These are phyloP conservation scores for Sugiyamaella chiloensis DNA, from an alignment of 805 yeast genomes.

Conservation along the genomic window DNA sequence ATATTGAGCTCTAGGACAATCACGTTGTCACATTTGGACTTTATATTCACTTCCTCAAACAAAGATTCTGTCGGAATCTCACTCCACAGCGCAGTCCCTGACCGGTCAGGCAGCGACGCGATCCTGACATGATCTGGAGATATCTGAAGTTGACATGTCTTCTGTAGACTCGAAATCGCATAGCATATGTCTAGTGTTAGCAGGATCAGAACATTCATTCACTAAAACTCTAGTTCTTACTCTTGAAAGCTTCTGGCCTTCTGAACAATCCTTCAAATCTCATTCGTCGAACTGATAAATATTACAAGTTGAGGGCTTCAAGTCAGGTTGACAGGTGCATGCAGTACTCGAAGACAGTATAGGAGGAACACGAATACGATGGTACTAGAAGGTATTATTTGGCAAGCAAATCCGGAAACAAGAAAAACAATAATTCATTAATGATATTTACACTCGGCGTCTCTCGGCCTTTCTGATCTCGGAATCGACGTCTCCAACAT, in stretches of 20 bases:
- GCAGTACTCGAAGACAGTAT: no score
- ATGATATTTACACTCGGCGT: slow-evolving; percentile 12
- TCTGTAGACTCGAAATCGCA: slow-evolving; percentile 51
- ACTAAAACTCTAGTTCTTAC: slow-evolving; percentile 6
- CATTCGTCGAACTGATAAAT: not conserved
- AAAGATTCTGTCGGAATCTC: slow-evolving; percentile 43
- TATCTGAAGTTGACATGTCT: slow-evolving; percentile 55
- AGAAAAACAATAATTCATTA: no score
- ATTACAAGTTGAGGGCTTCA: not conserved
- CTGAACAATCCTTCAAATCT: slow-evolving; percentile 1
- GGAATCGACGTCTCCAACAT: slow-evolving; percentile 37
- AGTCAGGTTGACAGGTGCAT: no score
- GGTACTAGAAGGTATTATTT: no score
- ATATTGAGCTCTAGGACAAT: slow-evolving; percentile 60
- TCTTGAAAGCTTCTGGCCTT: slow-evolving; percentile 9
- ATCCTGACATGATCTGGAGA: slow-evolving; percentile 48
- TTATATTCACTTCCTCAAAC: slow-evolving; percentile 50
- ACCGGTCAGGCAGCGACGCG: slow-evolving; percentile 44
- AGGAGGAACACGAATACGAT: no score
- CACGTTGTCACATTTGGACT: slow-evolving; percentile 50
- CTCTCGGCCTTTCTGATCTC: slow-evolving; percentile 33
- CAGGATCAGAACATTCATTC: no score
- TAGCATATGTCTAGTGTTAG: slow-evolving; percentile 42
- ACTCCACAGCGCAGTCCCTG: slow-evolving; percentile 71
- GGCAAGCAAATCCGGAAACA: no score